phyloP scores from a whole-genome alignment of 176 grass and related monocot species.

The Musa itinerans region DNA sequence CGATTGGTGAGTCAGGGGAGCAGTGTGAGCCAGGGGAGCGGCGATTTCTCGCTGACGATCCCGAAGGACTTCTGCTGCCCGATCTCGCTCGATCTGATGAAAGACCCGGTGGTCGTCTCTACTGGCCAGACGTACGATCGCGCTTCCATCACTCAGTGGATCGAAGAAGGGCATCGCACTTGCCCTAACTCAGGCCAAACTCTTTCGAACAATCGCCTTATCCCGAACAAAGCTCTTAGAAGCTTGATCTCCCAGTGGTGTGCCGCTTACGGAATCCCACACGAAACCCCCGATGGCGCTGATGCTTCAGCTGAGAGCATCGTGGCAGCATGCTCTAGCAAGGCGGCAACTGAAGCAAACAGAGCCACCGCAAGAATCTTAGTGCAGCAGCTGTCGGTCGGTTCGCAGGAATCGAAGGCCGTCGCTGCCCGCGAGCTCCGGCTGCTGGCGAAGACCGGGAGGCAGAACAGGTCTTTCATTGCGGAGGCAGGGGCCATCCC shows the following conservation, averaged over 20 bases:
- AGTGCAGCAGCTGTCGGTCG: conserved; percentile 37
- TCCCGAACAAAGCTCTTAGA: conserved; percentile 47
- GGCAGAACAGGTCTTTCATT: conserved; percentile 70
- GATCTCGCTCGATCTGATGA: conserved; percentile 84
- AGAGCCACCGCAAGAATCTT: conserved; percentile 58
- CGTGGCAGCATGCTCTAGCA: conserved; percentile 45
- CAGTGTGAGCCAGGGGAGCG: conserved; percentile 3
- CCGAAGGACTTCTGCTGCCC: conserved; percentile 95
- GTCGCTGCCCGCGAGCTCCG: conserved; percentile 61
- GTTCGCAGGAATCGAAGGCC: conserved; percentile 38
- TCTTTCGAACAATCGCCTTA: conserved; percentile 44
- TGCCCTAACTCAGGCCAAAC: conserved; percentile 78
- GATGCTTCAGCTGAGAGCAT: conserved; percentile 51
- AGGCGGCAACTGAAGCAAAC: conserved; percentile 55
- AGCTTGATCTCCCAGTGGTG: conserved; percentile 93
- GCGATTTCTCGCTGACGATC: conserved; percentile 56
- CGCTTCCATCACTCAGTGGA: conserved; percentile 83
- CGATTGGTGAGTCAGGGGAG: background rate
- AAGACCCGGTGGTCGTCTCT: conserved; percentile 63
- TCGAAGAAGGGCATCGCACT: conserved; percentile 80
- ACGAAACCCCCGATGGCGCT: conserved; percentile 48
- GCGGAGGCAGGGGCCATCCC: conserved; percentile 72
- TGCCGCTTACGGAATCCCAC: conserved; percentile 43
- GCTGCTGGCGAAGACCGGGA: conserved; percentile 82
- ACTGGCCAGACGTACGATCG: conserved; percentile 94